Evolutionary conservation across 2,329 filamentous ascomycete genomes (phyloP).

Genomic region (Aspergillus chevalieri): DNA sequence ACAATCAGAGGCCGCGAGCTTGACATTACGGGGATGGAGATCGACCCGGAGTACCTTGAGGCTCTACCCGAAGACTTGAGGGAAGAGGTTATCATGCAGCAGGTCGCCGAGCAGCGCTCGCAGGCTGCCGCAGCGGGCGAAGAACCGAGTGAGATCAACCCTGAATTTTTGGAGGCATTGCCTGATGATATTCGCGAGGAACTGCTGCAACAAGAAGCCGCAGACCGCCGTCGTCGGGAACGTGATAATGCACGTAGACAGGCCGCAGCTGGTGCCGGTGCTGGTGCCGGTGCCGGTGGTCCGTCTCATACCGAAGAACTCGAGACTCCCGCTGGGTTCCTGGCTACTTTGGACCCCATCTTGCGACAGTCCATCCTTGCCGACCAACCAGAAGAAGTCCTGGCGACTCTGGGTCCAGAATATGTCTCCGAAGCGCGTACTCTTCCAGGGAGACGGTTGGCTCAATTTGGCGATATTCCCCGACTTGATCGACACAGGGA

Average conservation of each 20-base stretch:
- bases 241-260: conserved; percentile 73
- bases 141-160: conserved; percentile 63
- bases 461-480: conserved; percentile 46
- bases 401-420: conserved; percentile 77
- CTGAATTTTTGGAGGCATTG: conserved; percentile 88
- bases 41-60: conserved; percentile 88
- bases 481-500: conserved; percentile 31
- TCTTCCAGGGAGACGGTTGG: conserved; percentile 53
- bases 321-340: conserved; percentile 76
- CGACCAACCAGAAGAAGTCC: conserved; percentile 83
- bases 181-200: conserved; percentile 86
- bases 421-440: conserved; percentile 80
- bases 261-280: conserved; percentile 45
- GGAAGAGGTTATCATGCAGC: conserved; percentile 90
- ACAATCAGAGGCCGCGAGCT: conserved; percentile 80
- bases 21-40: conserved; percentile 90
- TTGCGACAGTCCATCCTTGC: conserved; percentile 81
- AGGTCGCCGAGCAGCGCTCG: conserved; percentile 74
- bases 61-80: conserved; percentile 96
- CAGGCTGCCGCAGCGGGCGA: conserved; percentile 66
- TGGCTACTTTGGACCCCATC: conserved; percentile 79
- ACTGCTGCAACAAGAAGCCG: conserved; percentile 81
- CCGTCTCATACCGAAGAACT: conserved; percentile 67
- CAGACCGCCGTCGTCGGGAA: conserved; percentile 80
- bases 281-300: conserved; percentile 19